phyloP scores from a whole-genome alignment of 1,139 yeast genomes.

The Blastobotrys raffinosifermentans region DNA sequence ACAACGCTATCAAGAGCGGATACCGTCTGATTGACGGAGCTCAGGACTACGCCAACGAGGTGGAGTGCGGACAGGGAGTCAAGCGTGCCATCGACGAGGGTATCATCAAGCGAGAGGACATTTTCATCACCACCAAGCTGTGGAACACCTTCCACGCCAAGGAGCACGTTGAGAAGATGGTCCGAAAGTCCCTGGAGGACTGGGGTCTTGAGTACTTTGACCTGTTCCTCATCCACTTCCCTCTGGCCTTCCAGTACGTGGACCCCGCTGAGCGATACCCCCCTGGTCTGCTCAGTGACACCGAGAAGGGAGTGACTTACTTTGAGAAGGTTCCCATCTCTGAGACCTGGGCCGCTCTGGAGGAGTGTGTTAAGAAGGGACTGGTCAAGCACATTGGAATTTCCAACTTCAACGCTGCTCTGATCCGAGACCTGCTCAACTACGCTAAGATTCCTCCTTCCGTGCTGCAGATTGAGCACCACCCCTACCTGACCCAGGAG shows the following conservation, averaged over 20 bases:
- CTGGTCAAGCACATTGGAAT: slow-evolving; percentile 71
- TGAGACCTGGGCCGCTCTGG: slow-evolving; percentile 76
- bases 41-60: slow-evolving; percentile 38
- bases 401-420: slow-evolving; percentile 75
- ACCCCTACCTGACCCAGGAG: slow-evolving; percentile 81
- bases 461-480: slow-evolving; percentile 85
- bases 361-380: slow-evolving; percentile 56
- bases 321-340: slow-evolving; percentile 53
- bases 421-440: slow-evolving; percentile 68
- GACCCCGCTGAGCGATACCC: slow-evolving; percentile 66
- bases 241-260: slow-evolving; percentile 45
- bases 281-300: slow-evolving; percentile 59
- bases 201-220: slow-evolving; percentile 57
- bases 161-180: slow-evolving; percentile 43
- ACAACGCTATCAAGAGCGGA: slow-evolving; percentile 41
- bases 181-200: slow-evolving; percentile 46
- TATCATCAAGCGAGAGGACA: slow-evolving; percentile 36
- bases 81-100: slow-evolving; percentile 36
- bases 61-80: slow-evolving; percentile 39
- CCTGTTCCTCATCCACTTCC: slow-evolving; percentile 61
- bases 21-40: slow-evolving; percentile 43
- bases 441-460: slow-evolving; percentile 71
- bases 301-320: slow-evolving; percentile 43
- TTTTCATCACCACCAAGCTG: slow-evolving; percentile 40
- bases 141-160: slow-evolving; percentile 41